Evolutionary conservation across 257 asterid species (phyloP).

Genomic region (Rehmannia glutinosa): DNA sequence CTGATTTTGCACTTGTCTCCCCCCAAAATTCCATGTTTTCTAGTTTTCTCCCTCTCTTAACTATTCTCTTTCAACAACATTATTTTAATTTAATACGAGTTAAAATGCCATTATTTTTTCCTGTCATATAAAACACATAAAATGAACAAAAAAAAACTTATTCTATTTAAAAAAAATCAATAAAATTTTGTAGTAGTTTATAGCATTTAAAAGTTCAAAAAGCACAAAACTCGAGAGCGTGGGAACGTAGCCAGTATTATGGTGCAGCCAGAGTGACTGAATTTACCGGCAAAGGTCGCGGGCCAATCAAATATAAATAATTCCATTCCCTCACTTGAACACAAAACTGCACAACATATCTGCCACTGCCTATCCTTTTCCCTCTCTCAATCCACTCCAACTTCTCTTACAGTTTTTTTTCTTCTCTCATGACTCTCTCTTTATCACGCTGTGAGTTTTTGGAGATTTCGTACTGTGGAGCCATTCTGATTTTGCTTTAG

Average conservation of each 20-base stretch:
- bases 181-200: no score
- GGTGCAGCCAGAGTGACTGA: no score
- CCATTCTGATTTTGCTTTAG: background rate
- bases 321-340: background rate
- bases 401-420: background rate
- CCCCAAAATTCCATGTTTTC: no score
- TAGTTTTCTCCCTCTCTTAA: no score
- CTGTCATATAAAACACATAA: background rate
- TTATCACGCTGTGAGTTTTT: background rate
- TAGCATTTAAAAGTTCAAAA: background rate
- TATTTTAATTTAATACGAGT: no score
- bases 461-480: background rate
- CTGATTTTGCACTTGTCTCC: no score
- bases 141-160: background rate
- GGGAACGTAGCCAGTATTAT: no score
- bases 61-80: no score
- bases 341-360: constrained; percentile 20
- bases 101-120: no score
- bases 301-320: background rate
- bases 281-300: background rate
- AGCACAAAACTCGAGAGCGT: background rate
- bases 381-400: background rate
- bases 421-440: background rate
- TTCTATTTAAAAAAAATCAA: no score
- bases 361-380: background rate